Conservation (phyloP, 768 basidiomycete genomes). For the Naganishia antarctica region DNA sequence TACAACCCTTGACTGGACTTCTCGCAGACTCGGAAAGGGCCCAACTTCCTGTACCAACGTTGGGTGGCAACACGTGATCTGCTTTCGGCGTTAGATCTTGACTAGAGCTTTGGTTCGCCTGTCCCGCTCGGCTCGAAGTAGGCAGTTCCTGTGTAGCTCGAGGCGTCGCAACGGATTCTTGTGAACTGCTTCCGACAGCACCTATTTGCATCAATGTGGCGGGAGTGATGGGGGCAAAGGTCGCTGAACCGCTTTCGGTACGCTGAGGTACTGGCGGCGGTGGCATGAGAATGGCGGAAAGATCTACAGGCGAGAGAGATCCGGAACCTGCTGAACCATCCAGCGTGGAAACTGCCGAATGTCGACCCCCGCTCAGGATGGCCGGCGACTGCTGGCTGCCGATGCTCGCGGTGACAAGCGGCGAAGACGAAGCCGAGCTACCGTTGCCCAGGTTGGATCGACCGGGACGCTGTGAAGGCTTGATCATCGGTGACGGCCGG, state of each 20-base stretch:
- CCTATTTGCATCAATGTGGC: conserved; percentile 88
- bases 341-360: conserved; percentile 33
- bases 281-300: conserved; percentile 63
- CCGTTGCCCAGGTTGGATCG: conserved; percentile 23
- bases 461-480: conserved; percentile 39
- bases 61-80: conserved; percentile 1
- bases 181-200: conserved; percentile 45
- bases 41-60: not conserved
- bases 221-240: conserved; percentile 73
- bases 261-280: conserved; percentile 63
- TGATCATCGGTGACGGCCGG: conserved; percentile 47
- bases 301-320: conserved; percentile 75
- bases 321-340: conserved; percentile 33
- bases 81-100: conserved; percentile 8
- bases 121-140: not conserved
- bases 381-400: conserved; percentile 52
- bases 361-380: conserved; percentile 39
- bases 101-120: not conserved
- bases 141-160: not conserved
- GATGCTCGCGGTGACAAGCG: conserved; percentile 27
- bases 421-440: conserved; percentile 33
- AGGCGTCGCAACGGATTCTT: conserved; percentile 1
- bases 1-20: not conserved
- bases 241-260: conserved; percentile 16
- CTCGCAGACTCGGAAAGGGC: not conserved